These are phyloP conservation scores for Zopfia rhizophila DNA, from an alignment of 2,329 filamentous ascomycete species.

Conservation along the genomic window DNA sequence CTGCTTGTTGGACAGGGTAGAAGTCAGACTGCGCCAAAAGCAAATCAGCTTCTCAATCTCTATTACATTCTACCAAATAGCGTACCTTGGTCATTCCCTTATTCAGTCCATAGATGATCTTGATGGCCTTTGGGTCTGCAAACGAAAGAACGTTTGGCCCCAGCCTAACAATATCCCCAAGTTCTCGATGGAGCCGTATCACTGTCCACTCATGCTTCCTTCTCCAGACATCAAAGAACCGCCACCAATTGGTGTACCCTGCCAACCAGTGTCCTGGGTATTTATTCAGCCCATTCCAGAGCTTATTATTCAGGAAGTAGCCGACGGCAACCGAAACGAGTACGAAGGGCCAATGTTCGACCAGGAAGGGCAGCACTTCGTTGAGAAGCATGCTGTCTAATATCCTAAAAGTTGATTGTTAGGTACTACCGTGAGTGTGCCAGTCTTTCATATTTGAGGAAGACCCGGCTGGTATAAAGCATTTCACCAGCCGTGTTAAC, in stretches of 20 bases:
- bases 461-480: conserved; percentile 14
- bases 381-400: conserved; percentile 47
- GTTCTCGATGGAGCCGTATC: conserved; percentile 72
- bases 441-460: conserved; percentile 19
- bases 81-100: conserved; percentile 81
- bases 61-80: not conserved
- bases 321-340: conserved; percentile 42
- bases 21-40: conserved; percentile 72
- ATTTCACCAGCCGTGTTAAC: conserved; percentile 7
- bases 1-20: conserved; percentile 80
- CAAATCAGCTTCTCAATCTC: not conserved
- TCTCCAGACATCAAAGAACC: conserved; percentile 74
- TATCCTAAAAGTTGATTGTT: conserved; percentile 22
- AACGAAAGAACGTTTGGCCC: conserved; percentile 81
- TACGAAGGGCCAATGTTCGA: conserved; percentile 55
- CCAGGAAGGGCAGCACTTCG: conserved; percentile 45
- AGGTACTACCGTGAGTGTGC: conserved; percentile 19
- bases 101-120: conserved; percentile 82
- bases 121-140: conserved; percentile 76
- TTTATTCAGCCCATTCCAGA: conserved; percentile 68
- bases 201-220: conserved; percentile 75
- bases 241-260: conserved; percentile 77
- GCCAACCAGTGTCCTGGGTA: conserved; percentile 79
- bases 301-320: conserved; percentile 58
- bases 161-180: conserved; percentile 78